Evolutionary conservation across 1,284 basidiomycete genomes (phyloP), one percentile per base, ranked within the genome.

Genomic region (Neonothopanus nambi): DNA sequence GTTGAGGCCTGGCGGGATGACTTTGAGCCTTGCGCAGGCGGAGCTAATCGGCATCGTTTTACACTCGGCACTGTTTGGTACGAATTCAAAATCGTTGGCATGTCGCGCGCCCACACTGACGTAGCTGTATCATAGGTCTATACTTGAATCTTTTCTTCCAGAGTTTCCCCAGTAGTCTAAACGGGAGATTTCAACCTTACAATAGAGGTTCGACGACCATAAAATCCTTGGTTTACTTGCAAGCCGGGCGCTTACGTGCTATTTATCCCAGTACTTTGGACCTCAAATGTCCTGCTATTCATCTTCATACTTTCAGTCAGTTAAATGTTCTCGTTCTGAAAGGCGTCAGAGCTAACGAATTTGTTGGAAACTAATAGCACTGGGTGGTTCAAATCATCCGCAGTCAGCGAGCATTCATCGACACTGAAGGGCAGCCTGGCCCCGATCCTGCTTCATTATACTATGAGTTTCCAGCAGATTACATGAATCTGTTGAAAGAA

Each of bases 331-430:
- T 17, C 17, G 7, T 13, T n/a, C n/a, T 28, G 15, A 17, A 42
- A 13, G 21, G 1, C 18, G 17, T 26, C 24, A 28, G 24, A 15
- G 15, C 23, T 13, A 13, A 7, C 33, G 17, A 7, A 30, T 20
- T 15, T 8, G 7, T 33, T 21, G 11, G 12, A n/a, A 23, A 23
- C 5, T 36, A 42, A 6, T 30, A 51, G 50, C 50, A 51, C n/a
- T 51, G 50, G 50, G 50, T 51, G 2, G 50, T 51, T 21, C 50
- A 51, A 12, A 51, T 51, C 18, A 20, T 43, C 13, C 50, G 50
- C 3, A 44, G 50, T 44, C 50, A 51, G n/a, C 20, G 41, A 28
- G 50, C 50, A 20, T 51, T 51, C 33, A 51, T 51, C 26, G 13
- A 26, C 13, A 39, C 50, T 17, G 35, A 20, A 23, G 50, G 50